Evolutionary conservation across 352 stramenopile genomes (phyloP).

Genomic region (Peronospora farinosa): DNA sequence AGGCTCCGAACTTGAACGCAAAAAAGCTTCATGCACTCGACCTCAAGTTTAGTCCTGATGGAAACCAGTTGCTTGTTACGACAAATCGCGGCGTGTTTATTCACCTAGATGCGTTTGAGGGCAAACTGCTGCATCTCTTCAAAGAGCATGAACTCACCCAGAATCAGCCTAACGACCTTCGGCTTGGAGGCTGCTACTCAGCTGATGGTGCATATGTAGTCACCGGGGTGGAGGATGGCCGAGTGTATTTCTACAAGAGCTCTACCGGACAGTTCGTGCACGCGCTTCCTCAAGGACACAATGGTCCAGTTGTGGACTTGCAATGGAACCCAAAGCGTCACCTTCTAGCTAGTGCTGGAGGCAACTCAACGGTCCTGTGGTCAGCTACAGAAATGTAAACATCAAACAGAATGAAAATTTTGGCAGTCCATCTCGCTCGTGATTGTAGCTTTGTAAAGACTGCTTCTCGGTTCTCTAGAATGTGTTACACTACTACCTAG

Average conservation of each 20-base stretch:
- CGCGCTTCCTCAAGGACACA: slow-evolving; percentile 48
- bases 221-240: slow-evolving; percentile 65
- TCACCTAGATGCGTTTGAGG: slow-evolving; percentile 82
- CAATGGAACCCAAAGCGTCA: slow-evolving; percentile 85
- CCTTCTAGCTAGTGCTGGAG: slow-evolving; percentile 57
- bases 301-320: slow-evolving; percentile 56
- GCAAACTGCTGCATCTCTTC: slow-evolving; percentile 68
- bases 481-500: too few relatives aligned
- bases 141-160: slow-evolving; percentile 40
- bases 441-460: too few relatives aligned
- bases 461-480: too few relatives aligned
- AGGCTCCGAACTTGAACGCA: slow-evolving; percentile 44
- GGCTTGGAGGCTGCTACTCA: slow-evolving; percentile 65
- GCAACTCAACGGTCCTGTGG: slow-evolving; percentile 76
- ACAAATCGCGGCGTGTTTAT: slow-evolving; percentile 78
- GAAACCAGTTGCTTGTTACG: slow-evolving; percentile 76
- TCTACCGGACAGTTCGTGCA: slow-evolving; percentile 53
- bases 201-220: slow-evolving; percentile 69
- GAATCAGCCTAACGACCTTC: slow-evolving; percentile 27
- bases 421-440: not conserved
- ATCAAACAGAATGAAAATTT: slow-evolving; percentile 5
- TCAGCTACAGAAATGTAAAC: slow-evolving; percentile 33
- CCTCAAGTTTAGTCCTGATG: slow-evolving; percentile 82
- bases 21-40: slow-evolving; percentile 70
- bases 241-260: slow-evolving; percentile 65